phyloP scores from a whole-genome alignment of 352 stramenopile genomes.

The Pythium guiyangense region DNA sequence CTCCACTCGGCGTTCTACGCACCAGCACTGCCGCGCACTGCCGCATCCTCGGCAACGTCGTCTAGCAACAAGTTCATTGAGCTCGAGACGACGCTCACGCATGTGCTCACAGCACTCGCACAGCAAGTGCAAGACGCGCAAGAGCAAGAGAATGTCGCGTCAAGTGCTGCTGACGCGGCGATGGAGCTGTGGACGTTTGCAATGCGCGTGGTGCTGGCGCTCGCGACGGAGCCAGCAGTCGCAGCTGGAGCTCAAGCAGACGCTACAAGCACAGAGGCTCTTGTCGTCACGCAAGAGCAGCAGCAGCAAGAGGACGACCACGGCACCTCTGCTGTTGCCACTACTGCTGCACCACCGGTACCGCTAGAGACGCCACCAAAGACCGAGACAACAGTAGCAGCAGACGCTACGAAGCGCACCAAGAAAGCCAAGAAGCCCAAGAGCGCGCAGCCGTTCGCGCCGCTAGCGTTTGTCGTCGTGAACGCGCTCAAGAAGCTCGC shows the following conservation, averaged over 20 bases:
- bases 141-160: too few species aligned
- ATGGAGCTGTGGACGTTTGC: slow-evolving; percentile 33
- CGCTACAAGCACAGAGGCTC: too few species aligned
- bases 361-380: neutral
- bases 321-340: neutral
- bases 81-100: slow-evolving; percentile 29
- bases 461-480: slow-evolving; percentile 48
- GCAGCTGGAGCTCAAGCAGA: neutral
- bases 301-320: neutral
- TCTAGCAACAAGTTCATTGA: slow-evolving; percentile 45
- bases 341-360: neutral
- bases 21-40: slow-evolving; percentile 9
- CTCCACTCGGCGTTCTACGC: slow-evolving; percentile 31
- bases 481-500: slow-evolving; percentile 42
- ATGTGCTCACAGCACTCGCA: slow-evolving; percentile 14
- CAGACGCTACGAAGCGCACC: slow-evolving; percentile 1
- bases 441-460: slow-evolving; percentile 33
- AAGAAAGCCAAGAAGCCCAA: slow-evolving; percentile 27
- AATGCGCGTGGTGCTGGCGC: slow-evolving; percentile 28
- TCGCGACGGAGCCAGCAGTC: slow-evolving; percentile 17
- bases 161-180: neutral
- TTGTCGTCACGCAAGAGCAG: neutral
- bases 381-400: neutral
- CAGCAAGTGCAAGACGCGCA: slow-evolving; percentile 6
- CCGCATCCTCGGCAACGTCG: neutral